A percentile compares a stretch with the other conserved stretches of the same genome.
These are phyloP conservation scores for Musa balbisiana DNA, from an alignment of 202 grass and related monocot species.

Conservation along the genomic window DNA sequence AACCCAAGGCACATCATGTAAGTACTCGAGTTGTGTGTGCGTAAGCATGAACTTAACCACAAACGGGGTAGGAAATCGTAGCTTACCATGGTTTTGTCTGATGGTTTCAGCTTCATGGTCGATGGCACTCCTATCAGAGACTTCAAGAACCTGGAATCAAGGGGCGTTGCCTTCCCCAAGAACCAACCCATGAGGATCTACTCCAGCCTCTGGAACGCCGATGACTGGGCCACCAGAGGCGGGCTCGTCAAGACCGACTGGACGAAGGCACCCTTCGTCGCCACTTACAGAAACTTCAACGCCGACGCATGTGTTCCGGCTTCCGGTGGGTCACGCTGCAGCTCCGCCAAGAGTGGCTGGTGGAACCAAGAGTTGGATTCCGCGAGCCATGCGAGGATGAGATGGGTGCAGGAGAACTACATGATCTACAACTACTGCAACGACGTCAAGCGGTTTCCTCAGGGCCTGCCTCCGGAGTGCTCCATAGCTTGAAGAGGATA, in stretches of 20 bases:
- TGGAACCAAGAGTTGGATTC: constrained; percentile 23
- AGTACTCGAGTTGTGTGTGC: too few relatives aligned
- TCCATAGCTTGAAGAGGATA: background rate
- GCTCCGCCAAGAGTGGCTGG: background rate
- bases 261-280: constrained; percentile 24
- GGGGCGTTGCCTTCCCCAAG: too few relatives aligned
- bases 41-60: too few relatives aligned
- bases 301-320: constrained; percentile 18
- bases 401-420: constrained; percentile 21
- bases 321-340: background rate
- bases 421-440: constrained; percentile 28
- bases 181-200: too few relatives aligned
- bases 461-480: constrained; percentile 33
- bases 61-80: too few relatives aligned
- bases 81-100: too few relatives aligned
- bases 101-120: too few relatives aligned
- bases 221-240: constrained; percentile 20
- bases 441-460: constrained; percentile 12
- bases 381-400: constrained; percentile 9
- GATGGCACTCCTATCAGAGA: too few relatives aligned
- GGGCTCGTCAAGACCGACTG: constrained; percentile 31
- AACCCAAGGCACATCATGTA: too few relatives aligned
- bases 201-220: too few relatives aligned
- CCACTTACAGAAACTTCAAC: constrained; percentile 16
- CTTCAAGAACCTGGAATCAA: too few relatives aligned